A percentile compares a stretch with the other conserved stretches of the same genome.
These are phyloP conservation scores for Nemania abortiva DNA, from an alignment of 2,329 filamentous ascomycete species.

Conservation along the genomic window DNA sequence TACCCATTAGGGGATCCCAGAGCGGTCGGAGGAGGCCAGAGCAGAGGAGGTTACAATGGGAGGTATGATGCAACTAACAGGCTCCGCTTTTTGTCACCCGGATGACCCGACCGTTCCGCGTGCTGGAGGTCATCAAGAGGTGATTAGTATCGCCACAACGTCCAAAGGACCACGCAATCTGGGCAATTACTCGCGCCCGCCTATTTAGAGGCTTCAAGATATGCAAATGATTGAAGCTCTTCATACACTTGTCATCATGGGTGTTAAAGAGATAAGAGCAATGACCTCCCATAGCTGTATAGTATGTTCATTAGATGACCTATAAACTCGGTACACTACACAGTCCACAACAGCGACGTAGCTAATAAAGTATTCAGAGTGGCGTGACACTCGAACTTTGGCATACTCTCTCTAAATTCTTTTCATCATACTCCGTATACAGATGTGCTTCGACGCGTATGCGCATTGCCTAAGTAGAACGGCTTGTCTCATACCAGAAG, in stretches of 20 bases:
- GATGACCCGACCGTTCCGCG: constrained; percentile 30
- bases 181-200: neutral
- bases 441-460: too few relatives aligned
- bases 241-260: too few relatives aligned
- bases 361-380: too few relatives aligned
- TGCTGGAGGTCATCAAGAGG: constrained; percentile 5
- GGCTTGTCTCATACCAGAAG: neutral
- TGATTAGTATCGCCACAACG: constrained; percentile 29
- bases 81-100: constrained; percentile 29
- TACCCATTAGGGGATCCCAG: neutral
- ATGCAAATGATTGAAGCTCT: too few relatives aligned
- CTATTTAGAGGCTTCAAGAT: neutral
- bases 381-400: too few relatives aligned
- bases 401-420: too few relatives aligned
- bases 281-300: too few relatives aligned
- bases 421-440: too few relatives aligned
- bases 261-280: too few relatives aligned
- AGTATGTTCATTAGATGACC: too few relatives aligned
- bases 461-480: neutral
- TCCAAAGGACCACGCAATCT: constrained; percentile 12
- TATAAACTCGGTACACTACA: too few relatives aligned
- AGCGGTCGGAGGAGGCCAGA: constrained; percentile 14
- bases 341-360: too few relatives aligned
- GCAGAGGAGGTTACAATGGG: neutral
- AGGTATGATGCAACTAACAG: constrained; percentile 18